These are phyloP conservation scores for Alternaria brassicicola DNA, from an alignment of 2,329 filamentous ascomycete species.

Conservation along the genomic window DNA sequence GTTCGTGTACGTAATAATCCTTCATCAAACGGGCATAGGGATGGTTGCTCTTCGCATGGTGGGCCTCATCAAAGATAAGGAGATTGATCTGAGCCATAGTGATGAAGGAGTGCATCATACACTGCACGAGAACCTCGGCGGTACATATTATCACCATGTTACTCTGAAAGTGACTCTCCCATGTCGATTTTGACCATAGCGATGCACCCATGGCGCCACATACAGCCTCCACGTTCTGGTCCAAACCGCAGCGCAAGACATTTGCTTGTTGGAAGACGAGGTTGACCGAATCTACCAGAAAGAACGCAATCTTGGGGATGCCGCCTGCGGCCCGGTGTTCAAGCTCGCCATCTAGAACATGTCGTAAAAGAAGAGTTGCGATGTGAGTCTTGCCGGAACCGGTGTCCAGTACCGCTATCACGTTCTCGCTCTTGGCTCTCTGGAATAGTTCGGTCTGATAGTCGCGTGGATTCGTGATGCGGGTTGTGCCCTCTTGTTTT, in stretches of 20 bases:
- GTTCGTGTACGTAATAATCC: slow-evolving; percentile 72
- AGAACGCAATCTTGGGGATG: slow-evolving; percentile 76
- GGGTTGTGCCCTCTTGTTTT: slow-evolving; percentile 59
- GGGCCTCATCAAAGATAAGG: slow-evolving; percentile 93
- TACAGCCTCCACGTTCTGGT: slow-evolving; percentile 74
- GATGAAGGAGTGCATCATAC: slow-evolving; percentile 79
- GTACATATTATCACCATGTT: slow-evolving; percentile 92
- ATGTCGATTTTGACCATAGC: slow-evolving; percentile 65
- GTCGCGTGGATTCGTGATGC: slow-evolving; percentile 80
- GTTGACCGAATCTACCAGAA: slow-evolving; percentile 87
- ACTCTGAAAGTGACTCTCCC: slow-evolving; percentile 63
- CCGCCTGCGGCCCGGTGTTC: slow-evolving; percentile 67
- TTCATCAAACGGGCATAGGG: slow-evolving; percentile 88
- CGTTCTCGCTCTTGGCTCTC: slow-evolving; percentile 80
- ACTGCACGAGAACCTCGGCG: slow-evolving; percentile 81
- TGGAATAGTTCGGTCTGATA: slow-evolving; percentile 95
- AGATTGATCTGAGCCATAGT: slow-evolving; percentile 84
- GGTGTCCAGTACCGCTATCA: slow-evolving; percentile 93
- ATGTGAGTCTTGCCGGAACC: slow-evolving; percentile 97
- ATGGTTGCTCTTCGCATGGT: slow-evolving; percentile 94
- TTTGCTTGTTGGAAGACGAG: slow-evolving; percentile 88
- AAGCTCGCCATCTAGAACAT: slow-evolving; percentile 78
- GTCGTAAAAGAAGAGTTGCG: slow-evolving; percentile 79
- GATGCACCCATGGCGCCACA: slow-evolving; percentile 72
- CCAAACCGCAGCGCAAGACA: slow-evolving; percentile 80